Base-by-base conservation (phyloP, 805 yeast genomes). In the Tetrapisispora phaffii region DNA sequence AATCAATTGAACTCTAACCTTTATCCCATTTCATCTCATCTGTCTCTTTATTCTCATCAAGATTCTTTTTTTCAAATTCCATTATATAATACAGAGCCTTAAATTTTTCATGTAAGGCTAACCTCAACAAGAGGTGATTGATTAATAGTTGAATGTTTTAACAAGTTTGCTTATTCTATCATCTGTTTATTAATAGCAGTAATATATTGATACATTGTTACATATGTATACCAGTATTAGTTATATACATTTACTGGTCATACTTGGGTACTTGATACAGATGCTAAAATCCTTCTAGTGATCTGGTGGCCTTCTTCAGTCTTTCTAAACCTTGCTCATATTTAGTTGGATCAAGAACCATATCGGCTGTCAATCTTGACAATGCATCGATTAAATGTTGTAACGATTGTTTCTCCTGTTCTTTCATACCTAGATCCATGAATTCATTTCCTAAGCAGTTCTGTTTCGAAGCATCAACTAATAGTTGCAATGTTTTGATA, bases 321-420 rank as follows among this genome's bases (percentile, higher is more conserved):
- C 97, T 70, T 50, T 76, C 72, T 38, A 86, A 73, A 15, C 97
- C 96, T 49, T 86, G 87, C n/a, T 79, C 80, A 47, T 84, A 82
- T 56, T 93, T 77, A 22, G 77, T 77, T 24, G 86, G 86, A 60
- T 90, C 96, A 46, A 86, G 60, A 44, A 88, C 83, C 85, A 93
- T 88, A 58, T 89, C 96, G 43, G 89, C 86, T 3, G 96, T 87
- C 47, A 93, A 72, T 54, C 93, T 73, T 28, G 93, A 81, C 38
- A 90, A 69, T 1, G 95, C 80, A 56, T 88, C 95, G 2, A 90
- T 83, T 41, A 90, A 78, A 61, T 86, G 79, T 57, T 90, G 96
- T 37, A 90, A 70, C 36, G 90, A 71, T 53, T 78, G 80, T 53
- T 84, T 82, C 56, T 89, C 96, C 47, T 81, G 82, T 0, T 73